Evolutionary conservation across 2,329 filamentous ascomycete species (phyloP).

Genomic region (Cladophialophora immunda): DNA sequence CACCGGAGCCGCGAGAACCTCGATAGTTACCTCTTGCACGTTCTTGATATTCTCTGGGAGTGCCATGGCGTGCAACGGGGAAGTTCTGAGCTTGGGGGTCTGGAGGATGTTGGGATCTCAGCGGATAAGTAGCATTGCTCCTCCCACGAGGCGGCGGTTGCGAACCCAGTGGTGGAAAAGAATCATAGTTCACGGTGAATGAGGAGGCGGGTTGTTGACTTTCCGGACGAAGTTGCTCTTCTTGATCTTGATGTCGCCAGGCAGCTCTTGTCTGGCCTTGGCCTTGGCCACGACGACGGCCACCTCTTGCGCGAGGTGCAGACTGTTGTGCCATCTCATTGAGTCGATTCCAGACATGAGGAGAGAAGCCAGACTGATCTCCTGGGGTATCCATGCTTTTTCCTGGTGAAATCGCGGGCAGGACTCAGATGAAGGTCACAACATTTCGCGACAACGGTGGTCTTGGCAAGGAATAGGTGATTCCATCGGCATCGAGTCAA

Average conservation of each 20-base stretch:
- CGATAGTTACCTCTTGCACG: conserved; percentile 31
- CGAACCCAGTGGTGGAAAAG: conserved; percentile 25
- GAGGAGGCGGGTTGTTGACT: neutral
- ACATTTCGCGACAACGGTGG: neutral
- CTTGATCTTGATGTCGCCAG: conserved; percentile 10
- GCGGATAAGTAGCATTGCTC: neutral
- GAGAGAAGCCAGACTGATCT: conserved; percentile 17
- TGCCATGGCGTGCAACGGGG: conserved; percentile 20
- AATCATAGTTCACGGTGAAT: conserved; percentile 13
- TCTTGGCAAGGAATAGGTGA: neutral
- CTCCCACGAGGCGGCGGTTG: neutral
- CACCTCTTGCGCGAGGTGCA: conserved; percentile 16
- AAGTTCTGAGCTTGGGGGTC: conserved; percentile 13
- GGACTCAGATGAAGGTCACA: conserved; percentile 1
- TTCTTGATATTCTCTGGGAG: conserved; percentile 36
- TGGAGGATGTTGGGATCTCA: conserved; percentile 5
- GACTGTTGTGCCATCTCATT: conserved; percentile 20
- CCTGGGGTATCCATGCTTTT: conserved; percentile 7
- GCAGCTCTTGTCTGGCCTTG: conserved; percentile 7
- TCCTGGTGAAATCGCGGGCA: neutral
- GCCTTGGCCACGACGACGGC: conserved; percentile 8
- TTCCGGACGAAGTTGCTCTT: neutral
- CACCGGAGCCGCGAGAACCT: conserved; percentile 12
- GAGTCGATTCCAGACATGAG: conserved; percentile 23
- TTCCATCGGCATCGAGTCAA: neutral